Evolutionary conservation across 805 yeast species (phyloP).

Genomic region (Saccharomycopsis lassenensis): DNA sequence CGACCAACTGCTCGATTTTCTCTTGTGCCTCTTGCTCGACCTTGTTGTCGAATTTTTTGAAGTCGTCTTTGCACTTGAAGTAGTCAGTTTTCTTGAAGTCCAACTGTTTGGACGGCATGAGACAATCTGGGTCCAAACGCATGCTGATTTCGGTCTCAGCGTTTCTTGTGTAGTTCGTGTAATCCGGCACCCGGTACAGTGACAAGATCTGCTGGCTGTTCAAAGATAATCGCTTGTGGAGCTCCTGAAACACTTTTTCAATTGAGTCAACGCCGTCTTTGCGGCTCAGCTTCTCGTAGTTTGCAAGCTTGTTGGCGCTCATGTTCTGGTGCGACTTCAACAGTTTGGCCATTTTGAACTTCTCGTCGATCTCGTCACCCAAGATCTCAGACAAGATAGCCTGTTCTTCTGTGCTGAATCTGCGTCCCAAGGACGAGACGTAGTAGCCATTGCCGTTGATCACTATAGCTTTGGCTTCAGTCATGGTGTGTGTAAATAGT

Average conservation of each 20-base stretch:
- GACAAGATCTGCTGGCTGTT: constrained; percentile 9
- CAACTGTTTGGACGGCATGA: constrained; percentile 4
- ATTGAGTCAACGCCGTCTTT: constrained; percentile 8
- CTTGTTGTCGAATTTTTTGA: constrained; percentile 5
- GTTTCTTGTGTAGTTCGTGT: constrained; percentile 3
- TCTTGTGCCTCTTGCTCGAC: constrained; percentile 10
- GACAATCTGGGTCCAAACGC: constrained; percentile 9
- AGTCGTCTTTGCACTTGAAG: constrained; percentile 7
- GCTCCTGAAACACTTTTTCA: constrained; percentile 12
- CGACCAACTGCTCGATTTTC: constrained; percentile 10
- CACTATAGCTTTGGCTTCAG: constrained; percentile 3
- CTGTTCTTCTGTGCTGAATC: constrained; percentile 8
- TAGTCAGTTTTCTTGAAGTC: constrained; percentile 15
- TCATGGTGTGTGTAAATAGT: too few species aligned
- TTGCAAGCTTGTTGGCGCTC: neutral
- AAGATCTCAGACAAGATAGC: constrained; percentile 12
- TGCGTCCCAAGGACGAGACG: constrained; percentile 5
- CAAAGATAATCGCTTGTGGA: constrained; percentile 13
- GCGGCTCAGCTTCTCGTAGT: constrained; percentile 2
- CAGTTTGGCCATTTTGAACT: constrained; percentile 12
- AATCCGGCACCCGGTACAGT: constrained; percentile 13
- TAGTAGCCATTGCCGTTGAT: constrained; percentile 12
- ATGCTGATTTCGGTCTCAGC: constrained; percentile 10
- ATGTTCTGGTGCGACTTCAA: constrained; percentile 1
- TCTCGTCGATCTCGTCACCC: constrained; percentile 16